Base-by-base conservation (phyloP, 345 rosid genomes). In the Brassica incana region DNA sequence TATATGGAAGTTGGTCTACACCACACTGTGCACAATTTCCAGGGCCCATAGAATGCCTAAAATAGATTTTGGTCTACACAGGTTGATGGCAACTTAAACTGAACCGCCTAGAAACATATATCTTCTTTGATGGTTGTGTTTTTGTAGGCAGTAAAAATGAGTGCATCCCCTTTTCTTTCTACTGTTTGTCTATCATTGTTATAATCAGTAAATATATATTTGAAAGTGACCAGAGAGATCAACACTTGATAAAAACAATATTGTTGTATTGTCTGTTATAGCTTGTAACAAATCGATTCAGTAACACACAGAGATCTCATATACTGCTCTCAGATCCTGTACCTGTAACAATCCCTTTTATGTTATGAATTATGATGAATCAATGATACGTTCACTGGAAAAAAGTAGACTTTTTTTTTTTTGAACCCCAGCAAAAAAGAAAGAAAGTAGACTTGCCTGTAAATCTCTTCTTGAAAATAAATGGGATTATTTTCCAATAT, bases 71-170 rank as follows among this genome's bases (percentile, higher is more conserved):
- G 65, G 68, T 65, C 50, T 82, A 78, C 85, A 93, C 98, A 92
- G 82, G 84, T 82, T 16, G 91, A 92, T 45, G 89, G 90, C 67
- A 82, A 79, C 85, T 86, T 83, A 43, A 86, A 91, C 74, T 78
- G 92, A 78, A 72, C 90, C 59, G 29, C 84, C 25, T 87, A 82
- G 83, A 54, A n/a, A 84, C 40, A 32, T 33, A 5, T 56, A 38
- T 54, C 63, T 50, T 52, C 27, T 60, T 67, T 80, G 56, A 67
- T 61, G 65, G 27, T 64, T 75, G 62, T 70, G 66, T 69, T 54
- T 48, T 69, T 74, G 43, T 80, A 80, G 80, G 73, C 77, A 75
- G 67, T 70, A 70, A 75, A 69, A 70, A 75, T 64, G 76, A 8
- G 70, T 56, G 67, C 79, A 75, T 52, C 52, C 76, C 67, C 8